Evolutionary conservation across 176 grass and related monocot genomes (phyloP).

Genomic region (Dactylis glomerata): DNA sequence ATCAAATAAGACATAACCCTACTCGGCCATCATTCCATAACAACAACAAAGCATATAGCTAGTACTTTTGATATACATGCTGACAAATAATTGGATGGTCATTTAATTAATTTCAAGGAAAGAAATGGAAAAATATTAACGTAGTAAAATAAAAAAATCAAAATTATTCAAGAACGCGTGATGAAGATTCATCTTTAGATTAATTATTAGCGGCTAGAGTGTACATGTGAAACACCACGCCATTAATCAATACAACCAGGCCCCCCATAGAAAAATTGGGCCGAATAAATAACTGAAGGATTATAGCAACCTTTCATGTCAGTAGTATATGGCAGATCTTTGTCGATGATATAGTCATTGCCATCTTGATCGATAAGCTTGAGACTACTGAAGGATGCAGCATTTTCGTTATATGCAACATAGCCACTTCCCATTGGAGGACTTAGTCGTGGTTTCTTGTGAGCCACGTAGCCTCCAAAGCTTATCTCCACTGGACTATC

Average conservation of each 20-base stretch:
- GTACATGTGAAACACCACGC: neutral
- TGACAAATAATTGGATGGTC: neutral
- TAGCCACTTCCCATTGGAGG: constrained; percentile 1
- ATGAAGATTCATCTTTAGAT: neutral
- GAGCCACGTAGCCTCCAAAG: neutral
- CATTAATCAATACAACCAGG: neutral
- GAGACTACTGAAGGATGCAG: neutral
- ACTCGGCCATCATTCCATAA: neutral
- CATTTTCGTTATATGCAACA: neutral
- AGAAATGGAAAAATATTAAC: neutral
- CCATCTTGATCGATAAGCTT: neutral
- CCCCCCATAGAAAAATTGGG: neutral
- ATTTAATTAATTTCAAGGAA: neutral
- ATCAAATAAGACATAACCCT: neutral
- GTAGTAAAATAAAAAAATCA: neutral
- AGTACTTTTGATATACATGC: neutral
- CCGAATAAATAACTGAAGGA: neutral
- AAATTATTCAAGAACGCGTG: neutral
- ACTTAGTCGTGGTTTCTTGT: neutral
- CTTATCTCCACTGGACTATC: neutral
- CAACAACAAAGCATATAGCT: neutral
- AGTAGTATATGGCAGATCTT: neutral
- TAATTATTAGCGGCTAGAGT: neutral
- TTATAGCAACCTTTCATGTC: neutral
- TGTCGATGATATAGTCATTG: neutral